Percentiles rank a stretch among this genome's conserved stretches.
Conservation (phyloP, 345 rosid genomes). For the Erucastrum elatum region DNA sequence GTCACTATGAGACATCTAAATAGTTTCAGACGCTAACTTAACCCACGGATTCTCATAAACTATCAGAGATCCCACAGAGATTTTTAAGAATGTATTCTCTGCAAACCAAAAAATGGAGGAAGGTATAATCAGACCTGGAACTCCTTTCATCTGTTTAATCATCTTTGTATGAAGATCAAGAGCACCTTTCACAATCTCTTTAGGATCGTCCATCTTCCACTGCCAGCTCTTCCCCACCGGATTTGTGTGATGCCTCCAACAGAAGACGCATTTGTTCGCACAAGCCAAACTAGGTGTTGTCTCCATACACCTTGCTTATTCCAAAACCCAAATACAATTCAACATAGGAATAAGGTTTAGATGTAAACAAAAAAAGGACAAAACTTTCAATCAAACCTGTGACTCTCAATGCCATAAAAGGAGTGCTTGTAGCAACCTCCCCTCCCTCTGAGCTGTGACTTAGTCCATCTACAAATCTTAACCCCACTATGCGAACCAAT, state of each 20-base stretch:
- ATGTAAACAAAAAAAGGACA: background rate
- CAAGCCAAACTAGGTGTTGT: constrained; percentile 98
- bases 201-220: constrained; percentile 99
- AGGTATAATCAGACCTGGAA: constrained; percentile 67
- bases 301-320: constrained; percentile 83
- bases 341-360: background rate
- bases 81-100: background rate
- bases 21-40: background rate
- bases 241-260: constrained; percentile 99
- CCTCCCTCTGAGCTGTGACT: constrained; percentile 97
- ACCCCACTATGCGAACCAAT: constrained; percentile 99
- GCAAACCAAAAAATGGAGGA: background rate
- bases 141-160: constrained; percentile 99
- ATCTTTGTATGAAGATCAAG: constrained; percentile 82
- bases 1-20: constrained; percentile 4
- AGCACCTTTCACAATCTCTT: constrained; percentile 79
- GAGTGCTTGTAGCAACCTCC: constrained; percentile 99
- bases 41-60: background rate
- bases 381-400: constrained; percentile 55
- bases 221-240: constrained; percentile 99
- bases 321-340: background rate
- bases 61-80: background rate
- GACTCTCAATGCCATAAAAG: constrained; percentile 98
- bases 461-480: constrained; percentile 98
- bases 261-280: constrained; percentile 98